phyloP scores from a whole-genome alignment of 1,284 basidiomycete species.

The Paramarasmius palmivorus region DNA sequence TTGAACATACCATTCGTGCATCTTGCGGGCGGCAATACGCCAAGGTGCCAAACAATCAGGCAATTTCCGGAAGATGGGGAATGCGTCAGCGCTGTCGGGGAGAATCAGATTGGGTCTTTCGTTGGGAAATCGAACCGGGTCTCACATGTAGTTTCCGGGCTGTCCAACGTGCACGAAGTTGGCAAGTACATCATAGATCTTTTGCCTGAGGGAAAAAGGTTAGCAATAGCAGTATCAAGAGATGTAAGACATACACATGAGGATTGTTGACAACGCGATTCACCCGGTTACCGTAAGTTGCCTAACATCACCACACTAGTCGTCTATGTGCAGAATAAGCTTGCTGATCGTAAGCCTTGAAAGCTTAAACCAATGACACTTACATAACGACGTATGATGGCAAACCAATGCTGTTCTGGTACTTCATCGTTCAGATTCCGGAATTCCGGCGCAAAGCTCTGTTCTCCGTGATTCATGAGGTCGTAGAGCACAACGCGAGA shows the following conservation, averaged over 20 bases:
- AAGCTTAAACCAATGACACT: background rate
- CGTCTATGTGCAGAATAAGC: background rate
- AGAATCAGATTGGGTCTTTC: background rate
- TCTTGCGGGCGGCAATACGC: background rate
- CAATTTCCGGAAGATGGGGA: constrained; percentile 2
- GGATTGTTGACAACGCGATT: background rate
- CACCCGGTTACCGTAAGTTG: background rate
- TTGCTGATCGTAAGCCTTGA: background rate
- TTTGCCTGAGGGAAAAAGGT: background rate
- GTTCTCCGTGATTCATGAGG: constrained; percentile 1
- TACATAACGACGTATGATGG: constrained; percentile 2
- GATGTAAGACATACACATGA: background rate
- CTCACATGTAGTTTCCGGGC: constrained; percentile 1
- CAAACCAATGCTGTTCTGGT: constrained; percentile 1
- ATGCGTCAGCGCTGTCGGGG: background rate
- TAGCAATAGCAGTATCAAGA: background rate
- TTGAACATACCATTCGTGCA: constrained; percentile 3
- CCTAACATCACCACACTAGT: constrained; percentile 3
- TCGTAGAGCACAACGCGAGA: constrained; percentile 1
- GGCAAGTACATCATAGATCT: background rate
- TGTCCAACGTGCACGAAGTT: background rate
- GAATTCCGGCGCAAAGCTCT: background rate
- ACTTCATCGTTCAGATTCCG: background rate
- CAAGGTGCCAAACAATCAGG: background rate
- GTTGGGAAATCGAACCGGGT: background rate